Percentiles rank a stretch among this genome's conserved stretches.
Conservation (phyloP, 1,139 yeast species). For the Diutina mesorugosa region DNA sequence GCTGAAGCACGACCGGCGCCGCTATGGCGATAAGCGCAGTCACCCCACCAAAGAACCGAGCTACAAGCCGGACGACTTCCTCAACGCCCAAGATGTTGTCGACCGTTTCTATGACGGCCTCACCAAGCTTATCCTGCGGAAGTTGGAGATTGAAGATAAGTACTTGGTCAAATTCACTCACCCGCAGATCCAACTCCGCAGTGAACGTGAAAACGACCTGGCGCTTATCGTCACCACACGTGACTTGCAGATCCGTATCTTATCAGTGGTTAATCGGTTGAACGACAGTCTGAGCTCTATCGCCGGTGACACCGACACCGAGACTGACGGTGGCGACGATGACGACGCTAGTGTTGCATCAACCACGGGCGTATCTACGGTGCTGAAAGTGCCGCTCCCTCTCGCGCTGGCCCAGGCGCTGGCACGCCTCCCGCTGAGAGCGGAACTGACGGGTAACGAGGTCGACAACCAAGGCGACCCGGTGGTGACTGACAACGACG, state of each 20-base stretch:
- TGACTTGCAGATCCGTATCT: neutral
- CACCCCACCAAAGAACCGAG: neutral
- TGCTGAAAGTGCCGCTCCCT: neutral
- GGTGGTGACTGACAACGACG: neutral
- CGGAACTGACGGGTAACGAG: neutral
- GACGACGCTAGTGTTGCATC: neutral
- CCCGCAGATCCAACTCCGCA: constrained; percentile 30
- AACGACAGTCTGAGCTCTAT: neutral
- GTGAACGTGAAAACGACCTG: constrained; percentile 19
- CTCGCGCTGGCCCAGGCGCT: no score
- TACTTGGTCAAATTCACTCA: constrained; percentile 28
- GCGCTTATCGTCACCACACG: constrained; percentile 4
- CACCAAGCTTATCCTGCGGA: constrained; percentile 12
- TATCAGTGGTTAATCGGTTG: neutral
- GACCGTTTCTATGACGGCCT: constrained; percentile 21
- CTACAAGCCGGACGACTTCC: constrained; percentile 7
- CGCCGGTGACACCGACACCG: neutral
- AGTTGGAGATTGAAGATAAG: constrained; percentile 24
- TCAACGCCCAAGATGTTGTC: constrained; percentile 20
- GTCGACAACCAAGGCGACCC: neutral
- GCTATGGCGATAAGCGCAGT: neutral
- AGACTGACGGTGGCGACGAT: neutral
- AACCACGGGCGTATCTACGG: neutral
- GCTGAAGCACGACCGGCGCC: neutral
- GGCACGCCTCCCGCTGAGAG: neutral